Base-by-base conservation (phyloP, 208 protist species). In the Tritrichomonas foetus region DNA sequence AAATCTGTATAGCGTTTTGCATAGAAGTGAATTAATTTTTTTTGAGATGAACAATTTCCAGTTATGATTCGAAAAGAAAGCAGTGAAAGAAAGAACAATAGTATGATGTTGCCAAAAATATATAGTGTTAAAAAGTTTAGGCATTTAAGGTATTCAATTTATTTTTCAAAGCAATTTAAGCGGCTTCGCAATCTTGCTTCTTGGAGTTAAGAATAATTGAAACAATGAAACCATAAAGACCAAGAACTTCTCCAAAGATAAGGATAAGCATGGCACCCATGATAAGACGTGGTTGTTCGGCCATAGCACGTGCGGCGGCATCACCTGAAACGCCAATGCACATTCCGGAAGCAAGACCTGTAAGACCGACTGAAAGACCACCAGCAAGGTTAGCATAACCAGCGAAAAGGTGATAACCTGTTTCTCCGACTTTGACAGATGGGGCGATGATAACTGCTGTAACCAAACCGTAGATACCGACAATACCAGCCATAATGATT, bases 401-500 rank as follows among this genome's bases (percentile, higher is more conserved):
- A 39, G 0, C 55, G 89, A 53, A 93, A 30, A 27, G 50, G 8
- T 47, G 50, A 64, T 69, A 93, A 64, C 44, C 36, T n/a, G 2
- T 16, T 33, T 8, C 13, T 64, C 3, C 0, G 41, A 57, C 84
- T 66, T 66, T 93, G 47, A 74, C 55, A 44, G 9, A 41, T 36
- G 89, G 2, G 47, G 39, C 39, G 13, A 93, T 47, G 41, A 93
- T 93, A 74, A 93, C 64, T 25, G 89, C 53, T 9, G 89, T 44
- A 44, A 93, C 64, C n/a, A 93, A 53, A 20, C 89, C 89, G 30
- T 93, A 93, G 30, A 93, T 66, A 93, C 89, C 89, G 36, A 93
- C 89, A 53, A 93, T 93, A 72, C 89, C 89, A 50, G 89, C 57
- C 89, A 93, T 93, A 75, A 93, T 66, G 20, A 93, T 66, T 66